Base-by-base conservation (phyloP, 2,329 filamentous ascomycete species). In the Balansia obtecta region DNA sequence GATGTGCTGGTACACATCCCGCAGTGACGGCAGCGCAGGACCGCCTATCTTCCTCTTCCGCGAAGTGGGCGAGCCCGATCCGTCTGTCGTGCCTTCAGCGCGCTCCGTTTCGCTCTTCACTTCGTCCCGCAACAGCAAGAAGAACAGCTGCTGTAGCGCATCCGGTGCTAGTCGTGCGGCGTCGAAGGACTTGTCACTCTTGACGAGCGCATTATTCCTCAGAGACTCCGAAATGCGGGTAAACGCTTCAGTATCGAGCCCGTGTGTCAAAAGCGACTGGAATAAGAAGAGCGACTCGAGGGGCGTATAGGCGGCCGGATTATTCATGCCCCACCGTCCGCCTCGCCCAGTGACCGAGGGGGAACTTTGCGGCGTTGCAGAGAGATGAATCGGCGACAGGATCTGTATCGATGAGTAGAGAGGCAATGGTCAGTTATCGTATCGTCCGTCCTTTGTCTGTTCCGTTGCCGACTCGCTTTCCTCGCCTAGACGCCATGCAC, bases 281-380 rank as follows among this genome's bases (percentile, higher is more conserved):
- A 93, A 91, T 61, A 95, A 77, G 57, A 93, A 79, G 54, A 94
- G 77, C 63, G 84, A 86, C 76, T 95, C 89, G 73, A 94, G 85
- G 59, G 84, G 80, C 63, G 88, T 91, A 70, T 93, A 90, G 61
- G 76, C 73, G 63, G 80, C 75, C 67, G 69, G 66, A 61, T 68
- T 67, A 72, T 72, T 76, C 75, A 79, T 79, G 67, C 72, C 74
- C 71, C 72, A 64, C 64, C 66, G 68, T 69, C 68, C 71, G 63
- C 74, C 73, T 76, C 74, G 74, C 71, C 71, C 71, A 70, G 68
- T 67, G 66, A 68, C 75, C 73, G 73, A 76, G 72, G 74, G 74
- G 71, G 69, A 69, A 67, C 69, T 68, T 74, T 67, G 65, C 70
- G 72, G 72, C 71, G 68, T 71, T 66, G 73, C 67, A 61, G 72